Base-by-base conservation (phyloP, 306 rosid species). In the Nissolia schottii region DNA sequence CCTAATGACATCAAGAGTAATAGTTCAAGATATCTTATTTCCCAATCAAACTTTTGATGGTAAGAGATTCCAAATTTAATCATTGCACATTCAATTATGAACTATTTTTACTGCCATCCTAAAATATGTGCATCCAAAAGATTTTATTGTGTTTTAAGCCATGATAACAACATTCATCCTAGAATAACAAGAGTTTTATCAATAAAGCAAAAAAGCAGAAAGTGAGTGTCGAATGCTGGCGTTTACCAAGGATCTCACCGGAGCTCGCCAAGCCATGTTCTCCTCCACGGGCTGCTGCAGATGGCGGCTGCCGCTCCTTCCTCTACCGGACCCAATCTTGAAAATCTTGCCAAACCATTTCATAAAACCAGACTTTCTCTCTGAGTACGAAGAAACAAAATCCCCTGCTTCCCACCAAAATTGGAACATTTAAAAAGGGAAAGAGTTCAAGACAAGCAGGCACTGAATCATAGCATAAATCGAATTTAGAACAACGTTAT, bases 321-420 rank as follows among this genome's bases (percentile, higher is more conserved):
- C 87, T 20, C 87, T 75, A 71, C 40, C 67, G 3, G 80, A 67
- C 23, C 96, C 88, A 8, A 79, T 57, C 70, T 85, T 83, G 87
- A 93, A 90, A 60, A 93, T 46, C 85, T 83, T 89, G 25, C 84
- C 80, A 71, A 90, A 78, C 98, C 97, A 90, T 87, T 91, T 89
- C 92, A 90, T 80, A 70, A 91, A 82, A 67, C 94, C 82, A 51
- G 97, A 90, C 74, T 90, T 90, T 70, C 88, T 87, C 83, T 90
- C 90, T 78, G 88, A 67, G 76, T 85, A 71, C 12, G 88, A 78
- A 80, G 98, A 88, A 78, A 49, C 84, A 78, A 78, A 80, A 61
- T 83, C 89, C 85, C 98, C 96, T 93, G 93, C 66, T 85, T 70
- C 78, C 79, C 82, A 78, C 51, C 70, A 62, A 70, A 73, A 16